These are phyloP conservation scores for Hymenoscyphus linearis DNA, from an alignment of 2,329 filamentous ascomycete species.

Conservation along the genomic window DNA sequence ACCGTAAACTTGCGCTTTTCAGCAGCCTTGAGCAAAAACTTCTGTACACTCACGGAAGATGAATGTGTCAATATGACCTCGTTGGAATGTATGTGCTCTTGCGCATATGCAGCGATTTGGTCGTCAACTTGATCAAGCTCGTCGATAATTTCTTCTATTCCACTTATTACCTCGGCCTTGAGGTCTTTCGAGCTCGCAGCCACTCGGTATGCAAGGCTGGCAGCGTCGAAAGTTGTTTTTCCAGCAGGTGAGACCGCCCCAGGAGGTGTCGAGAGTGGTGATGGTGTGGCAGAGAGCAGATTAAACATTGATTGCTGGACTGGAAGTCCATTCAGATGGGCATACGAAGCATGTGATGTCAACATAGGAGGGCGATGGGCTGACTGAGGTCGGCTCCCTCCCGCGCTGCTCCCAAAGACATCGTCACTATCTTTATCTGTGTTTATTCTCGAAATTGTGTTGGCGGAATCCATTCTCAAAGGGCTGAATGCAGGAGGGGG, in stretches of 20 bases:
- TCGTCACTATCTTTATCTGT: constrained; percentile 22
- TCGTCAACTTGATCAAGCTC: constrained; percentile 91
- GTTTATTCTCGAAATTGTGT: constrained; percentile 14
- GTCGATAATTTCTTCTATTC: constrained; percentile 92
- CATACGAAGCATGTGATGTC: constrained; percentile 58
- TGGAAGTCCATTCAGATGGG: constrained; percentile 46
- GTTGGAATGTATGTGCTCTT: constrained; percentile 88
- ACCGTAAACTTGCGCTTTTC: constrained; percentile 89
- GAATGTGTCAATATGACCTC: constrained; percentile 89
- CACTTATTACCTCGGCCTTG: constrained; percentile 85
- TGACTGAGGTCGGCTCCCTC: constrained; percentile 14
- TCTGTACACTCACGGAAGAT: constrained; percentile 80
- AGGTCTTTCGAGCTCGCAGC: constrained; percentile 54
- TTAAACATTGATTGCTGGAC: constrained; percentile 75
- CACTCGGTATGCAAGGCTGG: constrained; percentile 28
- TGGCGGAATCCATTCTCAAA: constrained; percentile 27
- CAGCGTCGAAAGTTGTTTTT: constrained; percentile 22
- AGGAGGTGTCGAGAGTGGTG: constrained; percentile 50
- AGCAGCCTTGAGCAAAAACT: constrained; percentile 82
- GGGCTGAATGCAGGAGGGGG: constrained; percentile 21
- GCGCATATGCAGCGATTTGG: constrained; percentile 81
- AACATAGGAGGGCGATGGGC: constrained; percentile 54
- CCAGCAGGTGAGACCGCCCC: constrained; percentile 44
- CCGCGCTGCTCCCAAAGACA: constrained; percentile 14
- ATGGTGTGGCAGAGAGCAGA: constrained; percentile 66